Percentiles rank a stretch among this genome's conserved stretches.
These are phyloP conservation scores for Nepenthes alata DNA, from an alignment of 179 eudicot genomes.

Conservation along the genomic window DNA sequence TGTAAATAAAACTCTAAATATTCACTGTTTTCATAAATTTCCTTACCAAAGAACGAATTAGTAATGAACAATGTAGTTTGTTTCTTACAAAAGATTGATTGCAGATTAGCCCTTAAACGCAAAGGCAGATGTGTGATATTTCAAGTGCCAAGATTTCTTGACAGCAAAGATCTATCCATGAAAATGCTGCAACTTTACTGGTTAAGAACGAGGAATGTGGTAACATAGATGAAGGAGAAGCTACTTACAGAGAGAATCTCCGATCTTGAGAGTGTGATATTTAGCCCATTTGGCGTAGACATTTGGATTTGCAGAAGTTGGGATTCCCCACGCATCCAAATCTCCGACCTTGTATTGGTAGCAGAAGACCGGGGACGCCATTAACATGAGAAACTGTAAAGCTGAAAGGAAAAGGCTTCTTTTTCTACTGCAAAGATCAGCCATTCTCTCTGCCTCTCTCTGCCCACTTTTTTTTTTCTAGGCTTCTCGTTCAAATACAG, in stretches of 20 bases:
- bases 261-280: conserved; percentile 32
- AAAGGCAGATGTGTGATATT: too few species aligned
- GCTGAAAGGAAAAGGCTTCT: conserved; percentile 12
- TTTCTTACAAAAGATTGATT: too few species aligned
- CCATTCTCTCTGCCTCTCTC: conserved; percentile 16
- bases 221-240: neutral
- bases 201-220: neutral
- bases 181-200: neutral
- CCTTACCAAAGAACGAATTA: too few species aligned
- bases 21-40: too few species aligned
- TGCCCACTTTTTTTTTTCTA: neutral
- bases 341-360: conserved; percentile 67
- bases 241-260: conserved; percentile 78
- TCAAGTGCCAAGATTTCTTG: too few species aligned
- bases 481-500: conserved; percentile 1
- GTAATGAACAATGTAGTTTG: too few species aligned
- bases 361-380: conserved; percentile 27
- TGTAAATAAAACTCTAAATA: too few species aligned
- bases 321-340: conserved; percentile 59
- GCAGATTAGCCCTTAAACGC: too few species aligned
- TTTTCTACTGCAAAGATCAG: conserved; percentile 4
- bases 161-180: neutral
- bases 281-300: conserved; percentile 60
- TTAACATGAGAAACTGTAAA: conserved; percentile 25
- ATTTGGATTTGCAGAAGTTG: conserved; percentile 40